A percentile compares a stretch with the other conserved stretches of the same genome.
These are phyloP conservation scores for Dacryopinax spathularia DNA, from an alignment of 768 basidiomycete species.

Conservation along the genomic window DNA sequence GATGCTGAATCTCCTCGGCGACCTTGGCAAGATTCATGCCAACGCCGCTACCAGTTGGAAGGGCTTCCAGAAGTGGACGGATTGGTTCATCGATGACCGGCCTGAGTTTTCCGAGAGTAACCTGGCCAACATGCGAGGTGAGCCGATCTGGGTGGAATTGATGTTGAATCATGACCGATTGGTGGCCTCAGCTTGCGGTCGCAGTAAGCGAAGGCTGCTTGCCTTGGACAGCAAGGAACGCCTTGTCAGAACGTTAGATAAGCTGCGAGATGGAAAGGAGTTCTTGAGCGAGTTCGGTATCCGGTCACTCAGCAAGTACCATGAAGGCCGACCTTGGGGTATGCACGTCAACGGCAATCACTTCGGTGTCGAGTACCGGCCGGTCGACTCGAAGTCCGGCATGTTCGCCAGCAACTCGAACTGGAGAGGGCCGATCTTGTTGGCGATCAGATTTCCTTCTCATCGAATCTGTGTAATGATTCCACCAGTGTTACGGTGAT, in stretches of 20 bases:
- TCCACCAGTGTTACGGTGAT: slow-evolving; percentile 25
- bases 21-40: slow-evolving; percentile 90
- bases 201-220: slow-evolving; percentile 68
- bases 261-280: slow-evolving; percentile 95
- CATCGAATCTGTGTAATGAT: slow-evolving; percentile 6
- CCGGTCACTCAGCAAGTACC: slow-evolving; percentile 84
- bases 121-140: slow-evolving; percentile 92
- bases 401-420: slow-evolving; percentile 72
- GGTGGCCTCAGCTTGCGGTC: neutral
- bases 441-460: too few species aligned
- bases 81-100: slow-evolving; percentile 96
- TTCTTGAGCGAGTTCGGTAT: slow-evolving; percentile 93
- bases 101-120: slow-evolving; percentile 75
- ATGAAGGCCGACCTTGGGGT: slow-evolving; percentile 86
- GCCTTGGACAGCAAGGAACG: slow-evolving; percentile 88
- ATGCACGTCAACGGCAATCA: slow-evolving; percentile 86
- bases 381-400: slow-evolving; percentile 88
- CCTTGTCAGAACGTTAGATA: slow-evolving; percentile 72
- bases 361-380: slow-evolving; percentile 93
- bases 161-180: neutral
- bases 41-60: slow-evolving; percentile 96
- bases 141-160: slow-evolving; percentile 7
- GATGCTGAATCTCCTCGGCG: slow-evolving; percentile 95
- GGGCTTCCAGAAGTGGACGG: slow-evolving; percentile 96
- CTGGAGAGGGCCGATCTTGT: slow-evolving; percentile 23